Evolutionary conservation across 202 grass and related monocot genomes (phyloP).

Genomic region (Musa balbisiana): DNA sequence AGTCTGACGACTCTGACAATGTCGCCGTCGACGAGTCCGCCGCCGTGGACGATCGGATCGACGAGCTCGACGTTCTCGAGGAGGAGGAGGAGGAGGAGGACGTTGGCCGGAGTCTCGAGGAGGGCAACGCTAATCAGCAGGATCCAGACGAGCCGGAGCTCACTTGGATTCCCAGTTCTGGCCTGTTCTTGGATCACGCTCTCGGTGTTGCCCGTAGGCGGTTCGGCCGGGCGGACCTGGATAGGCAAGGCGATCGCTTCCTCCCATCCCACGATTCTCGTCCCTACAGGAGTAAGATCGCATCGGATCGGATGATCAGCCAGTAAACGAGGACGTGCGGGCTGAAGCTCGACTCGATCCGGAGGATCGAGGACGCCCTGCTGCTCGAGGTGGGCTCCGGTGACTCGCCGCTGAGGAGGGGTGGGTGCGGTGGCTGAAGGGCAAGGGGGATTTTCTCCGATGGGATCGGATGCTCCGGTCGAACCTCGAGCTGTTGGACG

Average conservation of each 20-base stretch:
- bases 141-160: not conserved
- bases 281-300: slow-evolving; percentile 6
- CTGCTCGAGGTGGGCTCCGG: slow-evolving; percentile 49
- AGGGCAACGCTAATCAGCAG: slow-evolving; percentile 4
- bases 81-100: slow-evolving; percentile 60
- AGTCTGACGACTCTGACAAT: slow-evolving; percentile 13
- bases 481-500: slow-evolving; percentile 68
- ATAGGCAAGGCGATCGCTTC: slow-evolving; percentile 5
- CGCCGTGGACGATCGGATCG: slow-evolving; percentile 65
- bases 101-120: not conserved
- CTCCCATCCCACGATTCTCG: not conserved
- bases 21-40: not conserved
- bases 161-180: not conserved
- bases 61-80: slow-evolving; percentile 78
- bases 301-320: slow-evolving; percentile 79
- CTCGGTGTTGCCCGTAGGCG: slow-evolving; percentile 65
- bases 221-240: slow-evolving; percentile 38
- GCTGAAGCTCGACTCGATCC: slow-evolving; percentile 62
- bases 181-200: slow-evolving; percentile 71
- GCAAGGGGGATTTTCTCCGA: slow-evolving; percentile 73
- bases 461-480: slow-evolving; percentile 83
- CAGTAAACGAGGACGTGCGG: slow-evolving; percentile 68
- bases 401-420: slow-evolving; percentile 55
- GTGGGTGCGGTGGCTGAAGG: slow-evolving; percentile 79
- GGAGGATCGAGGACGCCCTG: slow-evolving; percentile 62